Base-by-base conservation (phyloP, 805 yeast genomes). In the Lachancea mirantina region DNA sequence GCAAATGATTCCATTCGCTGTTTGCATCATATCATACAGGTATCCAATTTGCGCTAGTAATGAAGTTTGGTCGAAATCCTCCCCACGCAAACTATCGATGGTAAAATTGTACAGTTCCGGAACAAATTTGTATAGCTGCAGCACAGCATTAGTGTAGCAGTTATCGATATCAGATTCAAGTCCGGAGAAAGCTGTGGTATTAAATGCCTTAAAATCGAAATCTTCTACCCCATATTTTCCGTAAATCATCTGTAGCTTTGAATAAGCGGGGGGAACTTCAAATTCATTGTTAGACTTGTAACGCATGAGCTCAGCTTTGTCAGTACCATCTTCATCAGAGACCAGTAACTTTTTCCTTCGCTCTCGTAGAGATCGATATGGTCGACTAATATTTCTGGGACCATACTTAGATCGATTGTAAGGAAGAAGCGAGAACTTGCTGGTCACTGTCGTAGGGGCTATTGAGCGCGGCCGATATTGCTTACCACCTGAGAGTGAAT, bases 151-250 rank as follows among this genome's bases (percentile, higher is more conserved):
- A 38, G 81, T 74, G 48, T 76, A 78, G 0, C 92, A 71, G 46
- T 83, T 84, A 32, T 80, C 84, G 8, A 81, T 69, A 49, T 87
- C 92, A 7, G 87, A 79, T 55, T 92, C 97, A n/a, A 89, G 64
- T 0, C 97, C 96, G 2, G 96, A 74, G 35, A 65, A 78, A 1
- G 50, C 40, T 0, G 96, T 82, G 23, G 67, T 66, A 52, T 89
- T 89, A 63, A 81, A 89, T 47, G 77, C 80, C 34, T 73, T 78
- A 53, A 92, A 89, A 60, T 89, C 96, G 59, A 92, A 92, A 55
- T 87, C 96, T 45, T 81, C 85, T 19, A 92, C 87, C 17, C 98
- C 98, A 57, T 85, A 89, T 47, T 74, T 78, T 36, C 94, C 82
- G 56, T 88, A 89, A 25, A 79, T 71, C 34, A 89, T 83, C 39